Evolutionary conservation across 805 yeast genomes (phyloP), one percentile per base, ranked within the genome.

Genomic region (Maudiozyma pseudohumilis): DNA sequence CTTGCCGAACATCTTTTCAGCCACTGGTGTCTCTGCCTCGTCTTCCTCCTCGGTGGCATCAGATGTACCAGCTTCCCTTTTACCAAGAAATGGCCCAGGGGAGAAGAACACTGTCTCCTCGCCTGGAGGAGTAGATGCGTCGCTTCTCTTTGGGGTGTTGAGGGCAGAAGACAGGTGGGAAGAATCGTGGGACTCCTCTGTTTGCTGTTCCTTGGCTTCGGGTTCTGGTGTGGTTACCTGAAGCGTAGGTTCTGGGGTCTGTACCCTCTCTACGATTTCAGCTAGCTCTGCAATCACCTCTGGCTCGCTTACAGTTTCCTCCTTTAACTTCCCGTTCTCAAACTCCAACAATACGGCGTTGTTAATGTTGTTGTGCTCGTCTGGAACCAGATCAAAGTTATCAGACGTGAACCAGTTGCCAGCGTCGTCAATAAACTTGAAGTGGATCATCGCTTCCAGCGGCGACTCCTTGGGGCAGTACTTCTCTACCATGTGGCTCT

Each of bases 341-440:
- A 44, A 31, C 20, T 58, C 33, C 4, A 64, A 18, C 18, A 32
- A 5, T 6, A 36, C 10, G 5, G 35, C 67, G 37, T 65, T 65
- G 44, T 65, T 65, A 27, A 57, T 60, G 36, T 64, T 64, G 6
- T 62, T 64, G 31, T 48, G 41, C 4, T 50, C 54, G 42, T 65
- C 70, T 5, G 55, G 40, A 26, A 63, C 68, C 44, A 42, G 42
- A 4, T 46, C 40, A 24, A 45, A 50, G 22, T 58, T 55, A 38
- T 50, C 50, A 27, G 55, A 53, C 1, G 55, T 50, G 32, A 55
- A 53, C 60, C 63, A 59, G 39, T 36, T 42, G 2, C 46, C 50
- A 29, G 50, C 48, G 35, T 47, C 49, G 35, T 55, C 54, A 24
- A 53, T 47, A 34, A 55, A 53, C 40, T 58, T 51, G 36, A 55